Base-by-base conservation (phyloP, 2,329 filamentous ascomycete species). In the Graphiopsis chlorocephala region DNA sequence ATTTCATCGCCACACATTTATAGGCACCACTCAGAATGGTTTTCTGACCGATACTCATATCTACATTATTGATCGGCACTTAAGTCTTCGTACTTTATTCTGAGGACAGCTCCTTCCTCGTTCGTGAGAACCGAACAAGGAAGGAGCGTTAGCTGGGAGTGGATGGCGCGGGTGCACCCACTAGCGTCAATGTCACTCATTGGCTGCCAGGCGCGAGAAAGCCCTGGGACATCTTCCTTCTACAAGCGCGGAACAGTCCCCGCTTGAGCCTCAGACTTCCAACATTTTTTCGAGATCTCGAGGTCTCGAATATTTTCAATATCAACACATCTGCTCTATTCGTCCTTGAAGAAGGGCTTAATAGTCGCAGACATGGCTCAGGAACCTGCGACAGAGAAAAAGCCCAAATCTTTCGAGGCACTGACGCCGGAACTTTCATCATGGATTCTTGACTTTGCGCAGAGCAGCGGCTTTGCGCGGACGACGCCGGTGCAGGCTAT, bases 401-500 rank as follows among this genome's bases (percentile, higher is more conserved):
- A 81, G 35, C 79, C 83, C 48, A 80, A 86, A 69, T 81, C 85
- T 29, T 94, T 90, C 87, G 86, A 89, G 72, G 86, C 85, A 15
- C 81, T 93, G 62, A 89, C 85, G 1, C 90, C 90, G 17, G 80
- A 88, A 6, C 80, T 93, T 33, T 90, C 90, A 66, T 84, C 89
- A 86, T 98, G 93, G 92, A 87, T 95, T 64, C 82, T 95, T 62
- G 91, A 96, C 69, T 93, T 92, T 65, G 88, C 96, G 57, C 84
- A 88, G 58, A 87, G 88, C 68, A 94, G 95, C 89, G 92, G 92
- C 66, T 97, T 97, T 78, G 81, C 84, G 68, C 89, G 90, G 76
- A 93, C 95, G 84, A 97, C 93, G 3, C 94, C 94, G 0, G 93
- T 97, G n/a, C 94, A 98, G 79, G 92, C 93, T 52, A 94, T 92